phyloP scores from a whole-genome alignment of 345 rosid genomes.

The Populus alba region DNA sequence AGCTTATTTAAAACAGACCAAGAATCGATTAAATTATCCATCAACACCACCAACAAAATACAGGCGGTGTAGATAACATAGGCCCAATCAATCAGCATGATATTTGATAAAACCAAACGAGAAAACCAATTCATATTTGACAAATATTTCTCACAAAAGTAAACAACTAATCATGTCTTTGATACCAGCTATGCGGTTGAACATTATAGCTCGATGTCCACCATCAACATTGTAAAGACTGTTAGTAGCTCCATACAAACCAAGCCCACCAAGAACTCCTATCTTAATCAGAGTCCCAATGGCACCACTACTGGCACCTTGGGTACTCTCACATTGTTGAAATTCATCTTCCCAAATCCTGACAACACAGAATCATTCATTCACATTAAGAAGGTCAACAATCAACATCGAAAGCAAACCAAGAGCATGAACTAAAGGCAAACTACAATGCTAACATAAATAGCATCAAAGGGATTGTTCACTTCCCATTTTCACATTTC shows the following conservation, averaged over 20 bases:
- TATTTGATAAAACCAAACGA: background rate
- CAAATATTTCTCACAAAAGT: background rate
- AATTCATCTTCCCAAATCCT: slow-evolving; percentile 33
- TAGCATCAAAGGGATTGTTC: background rate
- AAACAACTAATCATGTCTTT: slow-evolving; percentile 33
- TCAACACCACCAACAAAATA: too few species aligned
- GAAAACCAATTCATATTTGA: background rate
- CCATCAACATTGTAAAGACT: slow-evolving; percentile 77
- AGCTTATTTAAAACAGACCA: too few species aligned
- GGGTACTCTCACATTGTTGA: slow-evolving; percentile 72
- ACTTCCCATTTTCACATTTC: background rate
- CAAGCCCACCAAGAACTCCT: slow-evolving; percentile 68
- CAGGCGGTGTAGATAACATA: too few species aligned
- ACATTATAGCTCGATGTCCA: slow-evolving; percentile 68
- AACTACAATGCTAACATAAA: background rate
- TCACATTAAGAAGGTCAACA: background rate
- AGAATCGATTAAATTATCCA: too few species aligned
- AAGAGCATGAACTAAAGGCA: background rate
- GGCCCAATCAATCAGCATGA: too few species aligned
- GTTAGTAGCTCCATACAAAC: slow-evolving; percentile 59
- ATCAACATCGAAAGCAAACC: background rate
- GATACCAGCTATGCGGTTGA: slow-evolving; percentile 54
- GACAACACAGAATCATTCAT: background rate
- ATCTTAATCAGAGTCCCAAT: slow-evolving; percentile 59
- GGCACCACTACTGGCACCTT: slow-evolving; percentile 72